These are phyloP conservation scores for Botrytis sinoallii DNA, from an alignment of 2,329 filamentous ascomycete genomes.

Conservation along the genomic window DNA sequence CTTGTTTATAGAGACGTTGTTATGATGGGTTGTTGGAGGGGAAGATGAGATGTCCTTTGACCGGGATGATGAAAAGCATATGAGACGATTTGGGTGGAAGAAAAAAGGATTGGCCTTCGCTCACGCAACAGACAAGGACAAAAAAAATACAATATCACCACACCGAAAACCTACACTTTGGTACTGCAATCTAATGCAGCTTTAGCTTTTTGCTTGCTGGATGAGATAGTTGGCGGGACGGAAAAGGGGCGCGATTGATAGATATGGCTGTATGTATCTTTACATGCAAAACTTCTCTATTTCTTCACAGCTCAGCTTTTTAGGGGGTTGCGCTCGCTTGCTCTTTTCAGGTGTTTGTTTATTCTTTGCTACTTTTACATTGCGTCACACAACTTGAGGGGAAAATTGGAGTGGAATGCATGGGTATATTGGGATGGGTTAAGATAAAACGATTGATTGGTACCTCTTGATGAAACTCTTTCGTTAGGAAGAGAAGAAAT, in stretches of 20 bases:
- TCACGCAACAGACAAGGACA: slow-evolving; percentile 15
- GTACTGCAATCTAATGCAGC: background rate
- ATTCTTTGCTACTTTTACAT: background rate
- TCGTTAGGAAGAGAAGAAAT: background rate
- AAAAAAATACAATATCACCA: background rate
- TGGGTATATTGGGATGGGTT: slow-evolving; percentile 1
- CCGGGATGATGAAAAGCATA: slow-evolving; percentile 14
- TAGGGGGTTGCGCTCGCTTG: background rate
- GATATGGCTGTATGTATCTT: background rate
- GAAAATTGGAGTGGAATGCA: slow-evolving; percentile 4
- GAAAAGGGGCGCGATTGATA: slow-evolving; percentile 1
- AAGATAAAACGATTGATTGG: slow-evolving; percentile 13
- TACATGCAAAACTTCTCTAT: background rate
- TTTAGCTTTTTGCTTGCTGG: background rate
- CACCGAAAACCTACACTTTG: background rate
- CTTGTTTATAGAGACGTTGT: slow-evolving; percentile 19
- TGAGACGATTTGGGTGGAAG: slow-evolving; percentile 16
- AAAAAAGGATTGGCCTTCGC: slow-evolving; percentile 14
- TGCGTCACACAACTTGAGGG: slow-evolving; percentile 6
- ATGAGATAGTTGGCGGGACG: background rate
- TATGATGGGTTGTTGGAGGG: slow-evolving; percentile 12
- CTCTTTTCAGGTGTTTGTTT: slow-evolving; percentile 8
- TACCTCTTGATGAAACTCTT: background rate
- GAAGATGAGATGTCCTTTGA: slow-evolving; percentile 15
- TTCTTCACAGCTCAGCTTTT: slow-evolving; percentile 1